These are phyloP conservation scores for Laguncularia racemosa DNA, from an alignment of 345 rosid genomes.

Conservation along the genomic window DNA sequence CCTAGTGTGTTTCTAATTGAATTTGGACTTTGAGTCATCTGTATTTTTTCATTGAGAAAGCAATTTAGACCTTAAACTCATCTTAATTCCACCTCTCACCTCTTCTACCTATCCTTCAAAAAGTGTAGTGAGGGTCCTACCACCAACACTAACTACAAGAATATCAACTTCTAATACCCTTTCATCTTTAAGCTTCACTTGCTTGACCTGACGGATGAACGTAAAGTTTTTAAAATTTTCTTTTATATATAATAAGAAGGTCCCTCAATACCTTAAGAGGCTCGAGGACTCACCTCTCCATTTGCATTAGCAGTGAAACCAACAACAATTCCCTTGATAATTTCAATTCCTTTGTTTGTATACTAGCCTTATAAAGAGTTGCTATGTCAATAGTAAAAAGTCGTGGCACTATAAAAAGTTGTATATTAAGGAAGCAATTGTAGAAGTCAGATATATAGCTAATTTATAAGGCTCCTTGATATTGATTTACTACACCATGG, in stretches of 20 bases:
- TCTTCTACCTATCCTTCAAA: constrained; percentile 91
- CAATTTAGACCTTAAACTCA: constrained; percentile 17
- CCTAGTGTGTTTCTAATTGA: no score
- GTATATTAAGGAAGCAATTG: no score
- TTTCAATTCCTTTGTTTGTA: no score
- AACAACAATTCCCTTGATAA: no score
- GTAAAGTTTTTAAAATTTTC: no score
- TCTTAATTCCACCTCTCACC: constrained; percentile 96
- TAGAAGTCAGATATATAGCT: constrained; percentile 7
- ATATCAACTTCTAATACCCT: constrained; percentile 84
- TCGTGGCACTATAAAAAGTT: constrained; percentile 85
- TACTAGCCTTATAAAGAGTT: constrained; percentile 97
- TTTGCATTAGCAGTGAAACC: no score
- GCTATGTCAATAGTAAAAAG: constrained; percentile 90
- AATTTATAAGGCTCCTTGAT: background rate
- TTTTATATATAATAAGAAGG: no score
- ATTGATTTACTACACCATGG: constrained; percentile 98
- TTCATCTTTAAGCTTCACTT: constrained; percentile 89
- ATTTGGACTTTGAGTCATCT: no score
- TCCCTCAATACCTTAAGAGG: no score
- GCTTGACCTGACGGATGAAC: no score
- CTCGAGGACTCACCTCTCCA: no score
- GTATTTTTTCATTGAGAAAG: no score
- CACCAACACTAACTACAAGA: constrained; percentile 97
- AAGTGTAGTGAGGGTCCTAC: constrained; percentile 61